Percentiles rank a stretch among this genome's conserved stretches.
These are phyloP conservation scores for Dictyostelium intermedium DNA, from an alignment of 78 protist species.

Conservation along the genomic window DNA sequence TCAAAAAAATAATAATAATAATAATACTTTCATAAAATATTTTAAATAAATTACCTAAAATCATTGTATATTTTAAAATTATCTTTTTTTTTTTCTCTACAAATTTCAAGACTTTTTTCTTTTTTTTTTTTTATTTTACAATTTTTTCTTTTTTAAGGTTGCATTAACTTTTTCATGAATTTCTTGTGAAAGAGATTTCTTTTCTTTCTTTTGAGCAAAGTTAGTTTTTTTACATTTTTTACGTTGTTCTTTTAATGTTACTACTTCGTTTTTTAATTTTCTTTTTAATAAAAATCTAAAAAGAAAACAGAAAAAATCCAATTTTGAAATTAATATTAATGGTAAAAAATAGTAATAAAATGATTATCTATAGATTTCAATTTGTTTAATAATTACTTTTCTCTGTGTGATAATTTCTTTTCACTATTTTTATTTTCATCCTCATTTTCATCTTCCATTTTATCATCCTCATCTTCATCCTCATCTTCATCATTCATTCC, in stretches of 20 bases:
- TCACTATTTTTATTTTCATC: neutral
- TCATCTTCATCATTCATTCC: neutral
- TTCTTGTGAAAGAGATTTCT: slow-evolving; percentile 18
- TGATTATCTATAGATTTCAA: neutral
- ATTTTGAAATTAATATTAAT: neutral
- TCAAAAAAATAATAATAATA: neutral
- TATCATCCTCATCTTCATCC: neutral
- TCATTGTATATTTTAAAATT: neutral
- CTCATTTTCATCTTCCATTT: neutral
- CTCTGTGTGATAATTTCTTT: slow-evolving; percentile 25
- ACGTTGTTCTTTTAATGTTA: neutral
- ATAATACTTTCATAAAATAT: neutral
- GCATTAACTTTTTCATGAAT: slow-evolving; percentile 14
- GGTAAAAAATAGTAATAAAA: neutral
- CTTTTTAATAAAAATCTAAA: slow-evolving; percentile 18
- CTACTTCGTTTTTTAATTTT: slow-evolving; percentile 10
- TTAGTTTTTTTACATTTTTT: slow-evolving; percentile 17
- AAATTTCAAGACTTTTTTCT: neutral
- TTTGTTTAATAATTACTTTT: neutral
- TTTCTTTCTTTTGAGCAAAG: neutral
- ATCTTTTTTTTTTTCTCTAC: neutral
- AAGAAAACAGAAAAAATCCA: neutral
- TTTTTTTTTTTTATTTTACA: neutral
- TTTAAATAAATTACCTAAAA: neutral
- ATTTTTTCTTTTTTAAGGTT: slow-evolving; percentile 16